Conservation (phyloP, 768 basidiomycete genomes). For the Guyanaporus albipodus region DNA sequence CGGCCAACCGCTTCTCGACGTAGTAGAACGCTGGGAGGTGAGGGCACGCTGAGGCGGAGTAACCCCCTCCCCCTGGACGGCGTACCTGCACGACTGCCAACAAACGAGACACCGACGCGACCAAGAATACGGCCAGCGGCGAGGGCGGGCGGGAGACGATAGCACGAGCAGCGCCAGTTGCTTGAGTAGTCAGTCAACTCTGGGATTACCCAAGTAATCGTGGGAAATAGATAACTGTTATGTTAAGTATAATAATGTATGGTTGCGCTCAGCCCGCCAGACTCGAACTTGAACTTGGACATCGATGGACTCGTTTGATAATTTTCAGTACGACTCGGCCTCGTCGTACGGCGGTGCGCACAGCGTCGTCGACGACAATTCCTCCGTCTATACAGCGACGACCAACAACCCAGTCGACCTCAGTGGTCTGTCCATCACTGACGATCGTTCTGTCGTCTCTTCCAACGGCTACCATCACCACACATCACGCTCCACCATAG, state of each 20-base stretch:
- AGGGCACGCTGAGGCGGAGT: slow-evolving; percentile 24
- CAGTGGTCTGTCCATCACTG: slow-evolving; percentile 62
- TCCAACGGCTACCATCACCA: slow-evolving; percentile 38
- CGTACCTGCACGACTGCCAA: slow-evolving; percentile 35
- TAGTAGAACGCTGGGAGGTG: slow-evolving; percentile 17
- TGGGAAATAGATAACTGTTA: slow-evolving; percentile 27
- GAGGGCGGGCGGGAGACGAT: slow-evolving; percentile 43
- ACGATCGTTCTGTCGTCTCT: slow-evolving; percentile 48
- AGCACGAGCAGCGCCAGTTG: too few species aligned
- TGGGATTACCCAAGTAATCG: slow-evolving; percentile 14
- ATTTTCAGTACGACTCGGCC: slow-evolving; percentile 80
- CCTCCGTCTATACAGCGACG: slow-evolving; percentile 74
- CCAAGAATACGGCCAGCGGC: slow-evolving; percentile 47
- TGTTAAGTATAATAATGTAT: slow-evolving; percentile 10
- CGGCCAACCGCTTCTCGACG: slow-evolving; percentile 15
- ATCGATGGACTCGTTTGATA: slow-evolving; percentile 77
- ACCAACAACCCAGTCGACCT: slow-evolving; percentile 63
- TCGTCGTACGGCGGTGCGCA: slow-evolving; percentile 72
- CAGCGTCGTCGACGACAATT: slow-evolving; percentile 72
- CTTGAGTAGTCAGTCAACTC: too few species aligned
- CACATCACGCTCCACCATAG: slow-evolving; percentile 39
- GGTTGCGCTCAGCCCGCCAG: neutral
- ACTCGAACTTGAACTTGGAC: slow-evolving; percentile 22
- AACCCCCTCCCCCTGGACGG: slow-evolving; percentile 27
- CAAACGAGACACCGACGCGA: slow-evolving; percentile 59